phyloP scores from a whole-genome alignment of 2,329 filamentous ascomycete species.

The Orbilia oligospora region DNA sequence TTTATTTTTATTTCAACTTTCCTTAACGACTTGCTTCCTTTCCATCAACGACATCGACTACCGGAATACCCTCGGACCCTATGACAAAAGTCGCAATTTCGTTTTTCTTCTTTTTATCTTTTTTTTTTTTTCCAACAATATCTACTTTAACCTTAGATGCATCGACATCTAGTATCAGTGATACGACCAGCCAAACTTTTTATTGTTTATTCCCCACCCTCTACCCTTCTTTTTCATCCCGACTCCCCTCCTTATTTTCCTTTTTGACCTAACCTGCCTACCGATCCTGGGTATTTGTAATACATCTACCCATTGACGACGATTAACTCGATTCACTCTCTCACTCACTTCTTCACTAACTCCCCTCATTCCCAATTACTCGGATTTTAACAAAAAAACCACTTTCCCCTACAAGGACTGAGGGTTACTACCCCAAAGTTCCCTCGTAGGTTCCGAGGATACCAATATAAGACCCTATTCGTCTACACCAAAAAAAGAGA shows the following conservation, averaged over 20 bases:
- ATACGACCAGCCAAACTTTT: slow-evolving; percentile 45
- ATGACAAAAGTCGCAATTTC: slow-evolving; percentile 34
- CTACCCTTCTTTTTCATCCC: not conserved
- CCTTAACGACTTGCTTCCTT: slow-evolving; percentile 39
- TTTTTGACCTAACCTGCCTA: slow-evolving; percentile 50
- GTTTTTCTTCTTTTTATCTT: slow-evolving; percentile 40
- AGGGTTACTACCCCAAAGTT: no score
- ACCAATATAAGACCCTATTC: no score
- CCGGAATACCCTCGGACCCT: slow-evolving; percentile 7
- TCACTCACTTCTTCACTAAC: slow-evolving; percentile 11
- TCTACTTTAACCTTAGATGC: slow-evolving; percentile 54
- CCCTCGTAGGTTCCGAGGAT: no score
- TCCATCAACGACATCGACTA: slow-evolving; percentile 11
- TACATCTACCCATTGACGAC: slow-evolving; percentile 30
- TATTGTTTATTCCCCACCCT: slow-evolving; percentile 42
- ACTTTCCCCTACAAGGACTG: not conserved
- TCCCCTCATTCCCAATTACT: not conserved
- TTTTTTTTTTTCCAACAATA: not conserved
- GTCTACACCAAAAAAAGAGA: no score
- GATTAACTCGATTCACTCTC: slow-evolving; percentile 56
- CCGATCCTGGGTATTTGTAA: slow-evolving; percentile 35
- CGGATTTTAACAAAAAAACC: no score
- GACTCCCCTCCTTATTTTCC: slow-evolving; percentile 37
- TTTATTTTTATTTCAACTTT: slow-evolving; percentile 31
- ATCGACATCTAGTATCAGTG: slow-evolving; percentile 53